phyloP scores from a whole-genome alignment of 1,284 basidiomycete species.

The Caloboletus firmus region DNA sequence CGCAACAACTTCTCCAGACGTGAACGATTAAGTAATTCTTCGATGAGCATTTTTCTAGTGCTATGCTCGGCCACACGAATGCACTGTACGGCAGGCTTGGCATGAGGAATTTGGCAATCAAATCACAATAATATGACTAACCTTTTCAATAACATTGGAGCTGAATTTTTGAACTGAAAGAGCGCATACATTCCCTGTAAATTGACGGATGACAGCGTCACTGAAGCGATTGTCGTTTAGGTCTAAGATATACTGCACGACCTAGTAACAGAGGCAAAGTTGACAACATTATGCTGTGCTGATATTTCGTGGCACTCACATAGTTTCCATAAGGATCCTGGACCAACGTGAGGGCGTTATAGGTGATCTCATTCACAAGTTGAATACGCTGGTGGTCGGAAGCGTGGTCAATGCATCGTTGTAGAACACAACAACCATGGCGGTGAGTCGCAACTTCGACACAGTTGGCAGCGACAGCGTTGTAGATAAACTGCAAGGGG shows the following conservation, averaged over 20 bases:
- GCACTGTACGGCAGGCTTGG: conserved; percentile 57
- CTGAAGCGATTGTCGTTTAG: conserved; percentile 98
- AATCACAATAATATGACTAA: conserved; percentile 30
- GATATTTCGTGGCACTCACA: conserved; percentile 47
- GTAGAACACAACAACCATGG: conserved; percentile 98
- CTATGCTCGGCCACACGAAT: conserved; percentile 95
- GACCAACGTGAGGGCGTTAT: conserved; percentile 95
- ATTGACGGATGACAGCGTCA: conserved; percentile 96
- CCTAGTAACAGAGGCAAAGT: conserved; percentile 45
- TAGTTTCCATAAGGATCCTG: conserved; percentile 99
- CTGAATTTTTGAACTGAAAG: conserved; percentile 99
- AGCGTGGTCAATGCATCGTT: conserved; percentile 98
- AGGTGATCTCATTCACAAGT: conserved; percentile 98
- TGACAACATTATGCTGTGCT: not conserved
- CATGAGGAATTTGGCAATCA: not conserved
- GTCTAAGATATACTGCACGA: conserved; percentile 97
- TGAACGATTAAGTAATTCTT: conserved; percentile 92
- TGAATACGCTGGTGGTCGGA: conserved; percentile 95
- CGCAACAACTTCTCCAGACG: conserved; percentile 94
- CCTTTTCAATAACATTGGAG: conserved; percentile 93
- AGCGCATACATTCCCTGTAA: conserved; percentile 96
- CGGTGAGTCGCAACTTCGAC: conserved; percentile 99
- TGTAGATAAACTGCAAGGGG: conserved; percentile 87
- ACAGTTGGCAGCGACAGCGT: conserved; percentile 97
- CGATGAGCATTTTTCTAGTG: conserved; percentile 93